A percentile compares a stretch with the other conserved stretches of the same genome.
These are phyloP conservation scores for Hondaea fermentalgiana DNA, from an alignment of 108 stramenopile species.

Conservation along the genomic window DNA sequence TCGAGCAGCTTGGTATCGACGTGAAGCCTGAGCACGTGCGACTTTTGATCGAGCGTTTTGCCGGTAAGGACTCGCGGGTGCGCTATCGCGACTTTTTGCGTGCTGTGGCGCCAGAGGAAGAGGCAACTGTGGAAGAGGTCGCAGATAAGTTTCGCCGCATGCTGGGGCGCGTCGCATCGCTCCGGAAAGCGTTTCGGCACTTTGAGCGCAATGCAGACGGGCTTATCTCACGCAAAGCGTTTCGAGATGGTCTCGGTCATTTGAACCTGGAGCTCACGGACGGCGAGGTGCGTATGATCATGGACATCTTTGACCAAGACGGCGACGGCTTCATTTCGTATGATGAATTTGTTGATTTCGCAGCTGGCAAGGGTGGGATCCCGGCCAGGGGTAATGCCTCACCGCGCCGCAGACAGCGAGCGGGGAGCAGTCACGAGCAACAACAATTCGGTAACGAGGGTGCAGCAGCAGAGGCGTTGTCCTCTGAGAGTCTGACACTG, in stretches of 20 bases:
- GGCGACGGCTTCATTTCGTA: not conserved
- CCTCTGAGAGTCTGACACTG: not conserved
- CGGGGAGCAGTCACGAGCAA: too few relatives aligned
- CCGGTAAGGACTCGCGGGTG: not conserved
- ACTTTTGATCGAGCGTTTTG: not conserved
- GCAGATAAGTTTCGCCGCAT: not conserved
- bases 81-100: slow-evolving; percentile 15
- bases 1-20: slow-evolving; percentile 16
- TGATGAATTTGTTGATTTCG: slow-evolving; percentile 6
- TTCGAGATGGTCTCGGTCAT: not conserved
- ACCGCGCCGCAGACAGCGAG: too few relatives aligned
- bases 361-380: not conserved
- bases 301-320: slow-evolving; percentile 9
- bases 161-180: not conserved
- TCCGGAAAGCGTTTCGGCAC: not conserved
- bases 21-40: slow-evolving; percentile 10
- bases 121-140: not conserved
- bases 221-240: not conserved
- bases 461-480: too few relatives aligned
- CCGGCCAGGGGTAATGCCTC: not conserved
- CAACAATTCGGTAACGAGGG: too few relatives aligned
- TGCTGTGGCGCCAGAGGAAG: not conserved
- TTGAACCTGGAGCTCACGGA: not conserved
- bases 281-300: not conserved
- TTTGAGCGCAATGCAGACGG: not conserved